A percentile compares a stretch with the other conserved stretches of the same genome.
phyloP scores from a whole-genome alignment of 768 basidiomycete species.

The Mycena albidolilacea region DNA sequence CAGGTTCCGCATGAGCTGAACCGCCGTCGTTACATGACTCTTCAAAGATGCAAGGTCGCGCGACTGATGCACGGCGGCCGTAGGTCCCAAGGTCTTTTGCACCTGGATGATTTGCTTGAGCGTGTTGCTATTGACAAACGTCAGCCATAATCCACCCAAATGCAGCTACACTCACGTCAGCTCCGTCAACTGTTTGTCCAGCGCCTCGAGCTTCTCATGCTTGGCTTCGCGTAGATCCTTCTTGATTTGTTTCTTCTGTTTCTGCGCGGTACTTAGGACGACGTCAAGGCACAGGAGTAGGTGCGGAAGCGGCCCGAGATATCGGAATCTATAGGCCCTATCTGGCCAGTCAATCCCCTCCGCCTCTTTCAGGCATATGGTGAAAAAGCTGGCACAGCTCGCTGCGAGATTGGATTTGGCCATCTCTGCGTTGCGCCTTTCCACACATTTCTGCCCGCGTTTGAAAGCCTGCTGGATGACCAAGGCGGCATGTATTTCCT shows the following conservation, averaged over 20 bases:
- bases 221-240: constrained; percentile 44
- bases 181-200: constrained; percentile 47
- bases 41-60: constrained; percentile 47
- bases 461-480: constrained; percentile 43
- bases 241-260: constrained; percentile 51
- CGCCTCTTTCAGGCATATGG: constrained; percentile 46
- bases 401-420: constrained; percentile 37
- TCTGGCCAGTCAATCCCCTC: constrained; percentile 46
- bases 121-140: constrained; percentile 39
- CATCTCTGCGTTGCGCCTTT: constrained; percentile 32
- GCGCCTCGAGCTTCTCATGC: constrained; percentile 54
- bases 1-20: constrained; percentile 46
- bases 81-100: constrained; percentile 50
- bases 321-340: constrained; percentile 53
- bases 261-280: constrained; percentile 42
- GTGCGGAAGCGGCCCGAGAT: constrained; percentile 57
- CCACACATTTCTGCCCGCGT: constrained; percentile 20
- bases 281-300: constrained; percentile 58
- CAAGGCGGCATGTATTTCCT: constrained; percentile 45
- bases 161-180: constrained; percentile 50
- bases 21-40: constrained; percentile 44
- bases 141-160: constrained; percentile 3
- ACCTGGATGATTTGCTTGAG: constrained; percentile 46
- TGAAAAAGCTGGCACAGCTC: constrained; percentile 45
- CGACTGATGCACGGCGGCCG: constrained; percentile 46